A percentile compares a stretch with the other conserved stretches of the same genome.
Conservation (phyloP, 371 early-diverging fungal genomes). For the Lichtheimia hyalospora region DNA sequence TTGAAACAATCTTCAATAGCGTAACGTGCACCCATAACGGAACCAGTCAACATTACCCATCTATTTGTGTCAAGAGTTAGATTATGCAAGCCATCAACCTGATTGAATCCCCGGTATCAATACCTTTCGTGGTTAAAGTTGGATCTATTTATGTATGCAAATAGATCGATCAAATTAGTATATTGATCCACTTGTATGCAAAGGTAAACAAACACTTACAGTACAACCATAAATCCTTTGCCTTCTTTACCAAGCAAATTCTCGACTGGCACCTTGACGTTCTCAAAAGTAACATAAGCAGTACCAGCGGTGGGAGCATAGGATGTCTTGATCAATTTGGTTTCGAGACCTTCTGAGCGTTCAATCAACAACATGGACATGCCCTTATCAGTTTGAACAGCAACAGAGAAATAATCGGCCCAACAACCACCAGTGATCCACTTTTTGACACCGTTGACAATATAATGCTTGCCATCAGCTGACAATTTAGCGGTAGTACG, state of each 20-base stretch:
- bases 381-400: slow-evolving; percentile 61
- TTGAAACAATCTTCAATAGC: slow-evolving; percentile 37
- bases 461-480: slow-evolving; percentile 66
- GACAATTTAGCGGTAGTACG: slow-evolving; percentile 65
- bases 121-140: slow-evolving; percentile 15
- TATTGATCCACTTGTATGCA: too few species aligned
- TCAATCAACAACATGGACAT: slow-evolving; percentile 66
- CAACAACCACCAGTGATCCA: slow-evolving; percentile 60
- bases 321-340: slow-evolving; percentile 62
- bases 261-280: slow-evolving; percentile 71
- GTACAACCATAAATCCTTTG: slow-evolving; percentile 61
- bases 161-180: too few species aligned
- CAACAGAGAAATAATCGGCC: slow-evolving; percentile 70
- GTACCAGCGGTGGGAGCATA: slow-evolving; percentile 61
- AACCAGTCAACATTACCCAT: slow-evolving; percentile 24
- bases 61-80: neutral
- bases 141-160: slow-evolving; percentile 11
- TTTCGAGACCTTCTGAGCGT: slow-evolving; percentile 52
- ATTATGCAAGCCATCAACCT: neutral
- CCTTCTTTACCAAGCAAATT: slow-evolving; percentile 71
- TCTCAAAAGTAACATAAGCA: slow-evolving; percentile 49
- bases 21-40: slow-evolving; percentile 15
- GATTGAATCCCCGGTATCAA: too few species aligned
- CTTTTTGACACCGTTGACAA: slow-evolving; percentile 82
- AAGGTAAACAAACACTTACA: slow-evolving; percentile 18